Evolutionary conservation across 176 grass and related monocot genomes (phyloP).

Genomic region (Triticum dicoccoides): DNA sequence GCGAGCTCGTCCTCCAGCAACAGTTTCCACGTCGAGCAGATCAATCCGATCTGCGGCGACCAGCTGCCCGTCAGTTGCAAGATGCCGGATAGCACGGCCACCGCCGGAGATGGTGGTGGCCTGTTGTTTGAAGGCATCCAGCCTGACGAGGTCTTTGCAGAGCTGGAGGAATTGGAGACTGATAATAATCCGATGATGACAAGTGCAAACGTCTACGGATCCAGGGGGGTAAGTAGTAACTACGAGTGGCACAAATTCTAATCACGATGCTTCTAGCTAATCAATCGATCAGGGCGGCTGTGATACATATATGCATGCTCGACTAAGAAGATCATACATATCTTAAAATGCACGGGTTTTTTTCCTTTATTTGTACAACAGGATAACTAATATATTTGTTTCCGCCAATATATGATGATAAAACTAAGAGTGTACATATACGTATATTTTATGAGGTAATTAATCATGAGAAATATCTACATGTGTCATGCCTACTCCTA

Average conservation of each 20-base stretch:
- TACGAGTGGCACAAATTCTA: conserved; percentile 45
- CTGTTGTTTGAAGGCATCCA: conserved; percentile 20
- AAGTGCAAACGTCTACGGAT: conserved; percentile 18
- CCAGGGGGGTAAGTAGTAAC: conserved; percentile 20
- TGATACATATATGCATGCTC: background rate
- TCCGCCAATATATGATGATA: background rate
- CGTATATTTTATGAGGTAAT: background rate
- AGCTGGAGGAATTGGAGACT: conserved; percentile 47
- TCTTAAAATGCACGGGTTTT: conserved; percentile 13
- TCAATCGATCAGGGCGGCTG: background rate
- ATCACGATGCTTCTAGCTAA: background rate
- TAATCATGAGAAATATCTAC: background rate
- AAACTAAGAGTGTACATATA: background rate
- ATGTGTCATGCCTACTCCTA: background rate
- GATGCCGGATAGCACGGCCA: background rate
- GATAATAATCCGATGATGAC: background rate
- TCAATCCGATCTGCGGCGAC: background rate
- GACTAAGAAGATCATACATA: conserved; percentile 8
- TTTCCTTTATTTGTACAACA: conserved; percentile 1
- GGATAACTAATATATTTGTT: background rate
- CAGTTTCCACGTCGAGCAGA: background rate
- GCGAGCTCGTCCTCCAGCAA: background rate
- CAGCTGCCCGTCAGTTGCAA: background rate
- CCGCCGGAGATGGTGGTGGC: background rate
- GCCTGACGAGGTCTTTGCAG: conserved; percentile 47